Percentiles rank a stretch among this genome's conserved stretches.
phyloP scores from a whole-genome alignment of 768 basidiomycete genomes.

The Trametes punicea region DNA sequence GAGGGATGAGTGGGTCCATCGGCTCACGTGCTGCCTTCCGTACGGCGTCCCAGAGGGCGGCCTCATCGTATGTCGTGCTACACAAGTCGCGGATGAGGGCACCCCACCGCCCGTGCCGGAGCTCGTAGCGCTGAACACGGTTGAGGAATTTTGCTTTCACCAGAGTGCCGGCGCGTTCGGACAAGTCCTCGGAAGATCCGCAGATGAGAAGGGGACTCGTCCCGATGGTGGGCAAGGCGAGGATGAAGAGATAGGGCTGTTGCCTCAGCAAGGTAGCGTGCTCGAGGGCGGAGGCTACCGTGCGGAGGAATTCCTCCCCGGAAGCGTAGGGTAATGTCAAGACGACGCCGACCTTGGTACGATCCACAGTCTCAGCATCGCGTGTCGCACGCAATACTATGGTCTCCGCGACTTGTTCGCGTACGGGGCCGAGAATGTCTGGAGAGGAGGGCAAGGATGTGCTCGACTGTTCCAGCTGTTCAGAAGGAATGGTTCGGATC shows the following conservation, averaged over 20 bases:
- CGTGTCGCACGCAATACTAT: conserved; percentile 54
- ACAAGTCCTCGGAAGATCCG: conserved; percentile 50
- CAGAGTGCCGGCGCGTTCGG: conserved; percentile 67
- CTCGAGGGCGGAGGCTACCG: conserved; percentile 48
- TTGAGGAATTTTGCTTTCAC: conserved; percentile 68
- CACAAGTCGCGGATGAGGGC: conserved; percentile 55
- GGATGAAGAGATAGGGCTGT: conserved; percentile 16
- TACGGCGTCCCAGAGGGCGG: conserved; percentile 69
- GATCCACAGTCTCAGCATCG: conserved; percentile 48
- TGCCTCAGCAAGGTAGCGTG: conserved; percentile 33
- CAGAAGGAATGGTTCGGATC: not conserved
- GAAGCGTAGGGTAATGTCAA: conserved; percentile 56
- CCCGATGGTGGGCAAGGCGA: conserved; percentile 8
- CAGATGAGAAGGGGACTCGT: conserved; percentile 50
- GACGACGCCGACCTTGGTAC: conserved; percentile 55
- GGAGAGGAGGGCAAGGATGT: not conserved
- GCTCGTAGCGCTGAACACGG: conserved; percentile 40
- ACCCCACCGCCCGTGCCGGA: conserved; percentile 35
- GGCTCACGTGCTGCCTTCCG: conserved; percentile 56
- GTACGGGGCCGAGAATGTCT: conserved; percentile 53
- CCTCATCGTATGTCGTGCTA: conserved; percentile 54
- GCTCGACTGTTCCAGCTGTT: not conserved
- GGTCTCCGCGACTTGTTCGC: conserved; percentile 55
- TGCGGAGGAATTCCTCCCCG: conserved; percentile 54
- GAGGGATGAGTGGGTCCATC: conserved; percentile 59